Evolutionary conservation across 1,139 yeast genomes (phyloP), one percentile per base, ranked within the genome.

Genomic region (Nakaseomyces nivariensis): DNA sequence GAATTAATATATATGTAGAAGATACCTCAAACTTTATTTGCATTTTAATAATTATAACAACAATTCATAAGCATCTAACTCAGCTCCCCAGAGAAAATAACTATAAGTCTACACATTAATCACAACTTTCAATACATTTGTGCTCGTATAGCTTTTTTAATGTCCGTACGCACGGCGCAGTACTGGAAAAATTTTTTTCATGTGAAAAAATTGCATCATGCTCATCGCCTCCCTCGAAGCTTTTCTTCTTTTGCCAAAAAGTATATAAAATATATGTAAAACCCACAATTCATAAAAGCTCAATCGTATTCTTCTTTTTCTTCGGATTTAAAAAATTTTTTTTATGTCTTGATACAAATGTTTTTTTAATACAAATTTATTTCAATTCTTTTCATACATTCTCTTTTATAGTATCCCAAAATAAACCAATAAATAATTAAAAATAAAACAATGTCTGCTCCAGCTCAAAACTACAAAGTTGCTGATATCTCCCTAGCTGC

Each of bases 401-500:
- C 9, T 29, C 6, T 29, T 29, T 29, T 9, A 29, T 9, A 29
- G 9, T 7, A 29, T 7, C 31, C 31, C 31, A 29, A 3, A 29
- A 29, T 3, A 29, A 29, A 29, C 31, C 31, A 29, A 29, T 26
- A 25, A 7, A 38, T 25, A 38, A 8, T n/a, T 24, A 38, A 24
- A 5, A 36, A 25, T 7, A 41, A 42, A 65, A 49, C 22, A 56
- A 76, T 77, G 81, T 74, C 81, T 64, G 72, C 78, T 56, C 79
- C 80, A 65, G 78, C 79, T 62, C 74, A 71, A 59, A 85, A 83
- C 76, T 92, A 83, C 81, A 92, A 94, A 76, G 96, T 92, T 72
- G 95, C 98, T 68, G 99, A 92, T 74, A 85, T 94, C 75, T 87
- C 97, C 65, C 82, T 92, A 64, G 98, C 99, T 69, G 98, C 98